Evolutionary conservation across 495 filamentous ascomycete species (phyloP), one percentile per base, ranked within the genome.

Genomic region (Penicillium crystallinum): DNA sequence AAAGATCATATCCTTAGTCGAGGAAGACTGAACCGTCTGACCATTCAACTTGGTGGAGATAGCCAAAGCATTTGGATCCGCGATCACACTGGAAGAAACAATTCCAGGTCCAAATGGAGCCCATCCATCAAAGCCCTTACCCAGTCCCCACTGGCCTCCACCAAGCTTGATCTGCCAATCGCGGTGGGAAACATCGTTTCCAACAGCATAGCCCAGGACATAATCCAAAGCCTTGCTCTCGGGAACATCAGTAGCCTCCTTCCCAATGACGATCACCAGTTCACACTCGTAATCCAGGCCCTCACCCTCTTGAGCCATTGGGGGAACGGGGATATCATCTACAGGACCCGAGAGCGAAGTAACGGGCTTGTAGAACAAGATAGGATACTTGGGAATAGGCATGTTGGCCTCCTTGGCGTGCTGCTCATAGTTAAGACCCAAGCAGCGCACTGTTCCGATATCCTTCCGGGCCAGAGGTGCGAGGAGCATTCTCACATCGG

Each of bases 81-180:
- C 64, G 56, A 93, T 86, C 52, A 90, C 36, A n/a, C 66, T 68
- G 45, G 73, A 70, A 31, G 79, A 82, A 18, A 90, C 87, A 57
- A 93, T 90, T 0, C 86, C 89, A 12, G 90, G 90, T 2, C 90
- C 90, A 57, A 81, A 87, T 0, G 89, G 90, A n/a, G 88, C 89
- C 89, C 88, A 93, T 38, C 87, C 86, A 70, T 95, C 89, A 59
- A 90, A 93, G 3, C 88, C 85, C 66, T 95, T 95, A 1, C 89
- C 89, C 4, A 91, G 57, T 0, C 74, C 75, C 90, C 89, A 95
- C 68, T 93, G 90, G 0, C 88, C 83, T 12, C 89, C 86, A 17
- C 88, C 89, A 30, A 80, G 80, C 61, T 84, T 81, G 48, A 93
- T 67, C 66, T 95, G 90, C 86, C 87, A 90, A 47, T 89, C 87